Evolutionary conservation across 176 grass and related monocot genomes (phyloP).

Genomic region (Ensete ventricosum): DNA sequence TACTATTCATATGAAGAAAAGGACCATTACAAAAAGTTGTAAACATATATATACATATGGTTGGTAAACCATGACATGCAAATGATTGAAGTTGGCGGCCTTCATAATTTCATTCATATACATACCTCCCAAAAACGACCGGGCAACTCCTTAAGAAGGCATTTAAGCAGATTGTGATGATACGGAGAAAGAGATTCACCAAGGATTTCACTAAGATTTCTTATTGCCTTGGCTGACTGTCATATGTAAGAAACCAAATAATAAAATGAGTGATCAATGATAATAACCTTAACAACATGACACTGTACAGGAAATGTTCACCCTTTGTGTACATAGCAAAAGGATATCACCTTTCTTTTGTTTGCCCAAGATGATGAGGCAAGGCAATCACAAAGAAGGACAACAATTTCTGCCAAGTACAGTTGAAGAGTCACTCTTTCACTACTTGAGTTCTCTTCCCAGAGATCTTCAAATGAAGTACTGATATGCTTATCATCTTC

Average conservation of each 20-base stretch:
- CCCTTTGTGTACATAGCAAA: conserved; percentile 15
- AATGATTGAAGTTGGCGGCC: not conserved
- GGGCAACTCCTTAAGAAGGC: conserved; percentile 79
- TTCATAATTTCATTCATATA: not conserved
- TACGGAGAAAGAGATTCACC: conserved; percentile 56
- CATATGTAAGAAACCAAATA: conserved; percentile 26
- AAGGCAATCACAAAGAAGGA: conserved; percentile 76
- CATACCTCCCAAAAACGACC: conserved; percentile 91
- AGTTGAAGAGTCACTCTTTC: conserved; percentile 84
- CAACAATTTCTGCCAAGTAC: conserved; percentile 70
- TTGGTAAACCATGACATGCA: not conserved
- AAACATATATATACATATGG: not conserved
- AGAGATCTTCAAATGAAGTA: conserved; percentile 80
- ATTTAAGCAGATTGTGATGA: conserved; percentile 66
- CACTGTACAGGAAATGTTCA: conserved; percentile 9
- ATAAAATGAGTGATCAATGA: conserved; percentile 16
- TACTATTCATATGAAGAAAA: too few relatives aligned
- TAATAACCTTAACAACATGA: not conserved
- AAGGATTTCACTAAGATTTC: conserved; percentile 64
- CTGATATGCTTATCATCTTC: conserved; percentile 92
- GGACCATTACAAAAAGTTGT: too few relatives aligned
- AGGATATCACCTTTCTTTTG: conserved; percentile 76
- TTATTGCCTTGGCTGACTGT: conserved; percentile 88
- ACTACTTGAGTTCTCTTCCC: conserved; percentile 85
- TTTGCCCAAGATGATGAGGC: conserved; percentile 79